phyloP scores from a whole-genome alignment of 2,329 filamentous ascomycete genomes.

The Colletotrichum tropicicola region DNA sequence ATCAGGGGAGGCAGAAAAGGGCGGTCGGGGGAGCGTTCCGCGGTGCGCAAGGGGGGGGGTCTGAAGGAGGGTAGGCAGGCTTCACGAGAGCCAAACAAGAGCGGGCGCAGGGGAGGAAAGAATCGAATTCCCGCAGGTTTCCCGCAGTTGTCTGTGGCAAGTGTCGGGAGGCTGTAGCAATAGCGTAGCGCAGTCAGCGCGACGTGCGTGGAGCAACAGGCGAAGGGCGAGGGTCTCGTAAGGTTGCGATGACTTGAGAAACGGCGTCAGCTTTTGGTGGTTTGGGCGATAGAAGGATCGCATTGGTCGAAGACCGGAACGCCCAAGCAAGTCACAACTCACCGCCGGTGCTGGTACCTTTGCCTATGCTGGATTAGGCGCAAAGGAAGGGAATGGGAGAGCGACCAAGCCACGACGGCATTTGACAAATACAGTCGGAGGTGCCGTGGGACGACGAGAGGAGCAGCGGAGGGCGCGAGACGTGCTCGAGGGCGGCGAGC shows the following conservation, averaged over 20 bases:
- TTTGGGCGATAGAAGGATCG: slow-evolving; percentile 6
- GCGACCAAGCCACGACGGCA: slow-evolving; percentile 6
- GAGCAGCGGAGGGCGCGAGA: background rate
- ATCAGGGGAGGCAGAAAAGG: background rate
- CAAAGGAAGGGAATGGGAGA: slow-evolving; percentile 4
- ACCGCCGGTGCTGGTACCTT: slow-evolving; percentile 15
- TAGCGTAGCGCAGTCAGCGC: slow-evolving; percentile 11
- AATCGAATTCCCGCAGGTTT: background rate
- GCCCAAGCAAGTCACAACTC: slow-evolving; percentile 21
- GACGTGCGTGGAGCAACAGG: background rate
- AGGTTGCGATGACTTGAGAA: slow-evolving; percentile 8
- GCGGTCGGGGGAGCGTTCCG: background rate
- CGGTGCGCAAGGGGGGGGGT: slow-evolving; percentile 5
- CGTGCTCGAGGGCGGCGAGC: background rate
- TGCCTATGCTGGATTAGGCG: slow-evolving; percentile 2
- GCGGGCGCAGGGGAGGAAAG: slow-evolving; percentile 5
- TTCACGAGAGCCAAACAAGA: background rate
- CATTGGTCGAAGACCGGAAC: slow-evolving; percentile 3
- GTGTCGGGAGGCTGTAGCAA: slow-evolving; percentile 7
- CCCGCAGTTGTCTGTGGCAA: slow-evolving; percentile 10
- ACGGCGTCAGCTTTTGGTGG: slow-evolving; percentile 23
- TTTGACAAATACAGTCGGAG: slow-evolving; percentile 5
- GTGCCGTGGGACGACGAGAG: background rate
- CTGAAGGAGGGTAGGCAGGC: background rate
- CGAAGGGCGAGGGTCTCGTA: background rate